Conservation (phyloP, 306 rosid genomes). For the Pyrus communis region DNA sequence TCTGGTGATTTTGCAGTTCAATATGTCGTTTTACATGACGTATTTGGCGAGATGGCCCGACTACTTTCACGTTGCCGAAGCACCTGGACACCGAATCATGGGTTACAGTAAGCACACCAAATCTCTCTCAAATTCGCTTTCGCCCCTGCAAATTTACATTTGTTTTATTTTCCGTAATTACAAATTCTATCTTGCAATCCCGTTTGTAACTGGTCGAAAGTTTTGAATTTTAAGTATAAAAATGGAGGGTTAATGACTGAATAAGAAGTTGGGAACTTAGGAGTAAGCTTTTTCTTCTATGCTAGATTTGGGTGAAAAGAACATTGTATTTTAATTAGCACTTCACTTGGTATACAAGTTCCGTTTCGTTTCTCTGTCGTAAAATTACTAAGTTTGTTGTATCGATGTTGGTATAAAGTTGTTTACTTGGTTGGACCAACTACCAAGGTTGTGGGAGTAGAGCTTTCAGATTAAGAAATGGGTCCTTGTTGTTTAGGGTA, state of each 20-base stretch:
- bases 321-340: not conserved
- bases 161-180: not conserved
- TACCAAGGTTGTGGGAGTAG: not conserved
- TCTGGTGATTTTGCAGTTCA: slow-evolving; percentile 45
- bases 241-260: not conserved
- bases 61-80: slow-evolving; percentile 88
- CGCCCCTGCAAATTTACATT: not conserved
- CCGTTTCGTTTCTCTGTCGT: not conserved
- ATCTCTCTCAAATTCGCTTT: not conserved
- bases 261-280: not conserved
- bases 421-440: not conserved
- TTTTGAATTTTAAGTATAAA: not conserved
- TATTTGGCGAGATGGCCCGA: slow-evolving; percentile 98
- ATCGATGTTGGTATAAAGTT: not conserved
- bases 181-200: not conserved
- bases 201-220: not conserved
- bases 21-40: slow-evolving; percentile 98
- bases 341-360: not conserved
- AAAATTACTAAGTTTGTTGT: not conserved
- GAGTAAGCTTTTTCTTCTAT: not conserved
- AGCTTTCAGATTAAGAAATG: not conserved
- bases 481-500: not conserved
- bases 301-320: not conserved
- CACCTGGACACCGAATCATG: slow-evolving; percentile 74
- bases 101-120: slow-evolving; percentile 70